These are phyloP conservation scores for Metschnikowia picachoensis DNA, from an alignment of 805 yeast genomes.

Conservation along the genomic window DNA sequence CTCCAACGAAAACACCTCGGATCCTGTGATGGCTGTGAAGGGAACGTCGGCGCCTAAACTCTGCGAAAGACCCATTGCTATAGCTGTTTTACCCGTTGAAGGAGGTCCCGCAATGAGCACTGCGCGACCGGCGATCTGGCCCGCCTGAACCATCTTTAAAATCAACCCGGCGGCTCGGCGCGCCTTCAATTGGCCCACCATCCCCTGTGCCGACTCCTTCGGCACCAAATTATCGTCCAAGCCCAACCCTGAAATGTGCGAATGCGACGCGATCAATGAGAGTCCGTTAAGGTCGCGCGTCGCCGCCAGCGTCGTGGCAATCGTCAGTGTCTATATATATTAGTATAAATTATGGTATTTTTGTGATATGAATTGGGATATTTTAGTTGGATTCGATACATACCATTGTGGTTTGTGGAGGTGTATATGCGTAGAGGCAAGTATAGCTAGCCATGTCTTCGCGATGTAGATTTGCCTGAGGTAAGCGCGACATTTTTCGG, in stretches of 20 bases:
- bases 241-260: slow-evolving; percentile 96
- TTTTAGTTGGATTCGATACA: background rate
- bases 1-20: slow-evolving; percentile 89
- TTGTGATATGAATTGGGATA: too few species aligned
- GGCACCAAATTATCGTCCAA: slow-evolving; percentile 88
- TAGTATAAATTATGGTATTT: background rate
- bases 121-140: slow-evolving; percentile 95
- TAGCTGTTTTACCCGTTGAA: slow-evolving; percentile 97
- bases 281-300: slow-evolving; percentile 41
- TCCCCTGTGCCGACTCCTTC: slow-evolving; percentile 75
- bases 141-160: slow-evolving; percentile 87
- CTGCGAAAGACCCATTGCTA: slow-evolving; percentile 89
- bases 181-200: slow-evolving; percentile 96
- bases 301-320: slow-evolving; percentile 21
- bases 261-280: slow-evolving; percentile 92
- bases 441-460: background rate
- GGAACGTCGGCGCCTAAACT: slow-evolving; percentile 79
- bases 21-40: slow-evolving; percentile 91
- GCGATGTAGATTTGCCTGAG: background rate
- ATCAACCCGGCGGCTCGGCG: slow-evolving; percentile 95
- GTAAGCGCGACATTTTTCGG: background rate
- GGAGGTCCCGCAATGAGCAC: slow-evolving; percentile 97
- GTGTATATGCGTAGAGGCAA: background rate
- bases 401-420: background rate
- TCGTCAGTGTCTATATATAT: slow-evolving; percentile 13